These are phyloP conservation scores for Plectosphaerella plurivora DNA, from an alignment of 2,329 filamentous ascomycete genomes.

Conservation along the genomic window DNA sequence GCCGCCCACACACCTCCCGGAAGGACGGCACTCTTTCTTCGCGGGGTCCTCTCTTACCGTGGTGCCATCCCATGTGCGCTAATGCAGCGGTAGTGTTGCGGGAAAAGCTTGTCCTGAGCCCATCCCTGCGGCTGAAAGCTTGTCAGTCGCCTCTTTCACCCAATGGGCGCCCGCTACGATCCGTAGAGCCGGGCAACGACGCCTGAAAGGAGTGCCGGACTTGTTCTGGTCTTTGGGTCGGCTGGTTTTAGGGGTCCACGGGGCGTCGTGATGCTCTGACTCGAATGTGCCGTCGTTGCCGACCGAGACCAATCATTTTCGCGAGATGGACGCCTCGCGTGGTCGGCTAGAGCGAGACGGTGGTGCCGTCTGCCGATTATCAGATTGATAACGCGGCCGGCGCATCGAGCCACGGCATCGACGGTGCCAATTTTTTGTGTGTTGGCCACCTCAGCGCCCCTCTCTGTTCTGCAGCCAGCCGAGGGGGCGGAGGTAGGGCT, in stretches of 20 bases:
- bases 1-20: background rate
- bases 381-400: conserved; percentile 3
- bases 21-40: background rate
- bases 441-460: background rate
- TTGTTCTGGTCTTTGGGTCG: no score
- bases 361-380: background rate
- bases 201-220: no score
- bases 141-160: background rate
- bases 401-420: background rate
- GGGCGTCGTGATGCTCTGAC: background rate
- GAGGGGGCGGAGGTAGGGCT: no score
- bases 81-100: background rate
- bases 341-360: no score
- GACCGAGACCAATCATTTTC: no score
- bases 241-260: background rate
- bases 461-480: no score
- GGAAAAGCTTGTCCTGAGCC: conserved; percentile 2
- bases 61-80: background rate
- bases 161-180: no score
- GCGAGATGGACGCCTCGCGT: no score
- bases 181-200: no score
- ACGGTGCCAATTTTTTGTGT: no score
- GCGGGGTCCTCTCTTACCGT: background rate
- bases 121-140: conserved; percentile 1
- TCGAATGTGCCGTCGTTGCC: background rate